These are phyloP conservation scores for Aspergillus ellipticus DNA, from an alignment of 495 filamentous ascomycete genomes.

Conservation along the genomic window DNA sequence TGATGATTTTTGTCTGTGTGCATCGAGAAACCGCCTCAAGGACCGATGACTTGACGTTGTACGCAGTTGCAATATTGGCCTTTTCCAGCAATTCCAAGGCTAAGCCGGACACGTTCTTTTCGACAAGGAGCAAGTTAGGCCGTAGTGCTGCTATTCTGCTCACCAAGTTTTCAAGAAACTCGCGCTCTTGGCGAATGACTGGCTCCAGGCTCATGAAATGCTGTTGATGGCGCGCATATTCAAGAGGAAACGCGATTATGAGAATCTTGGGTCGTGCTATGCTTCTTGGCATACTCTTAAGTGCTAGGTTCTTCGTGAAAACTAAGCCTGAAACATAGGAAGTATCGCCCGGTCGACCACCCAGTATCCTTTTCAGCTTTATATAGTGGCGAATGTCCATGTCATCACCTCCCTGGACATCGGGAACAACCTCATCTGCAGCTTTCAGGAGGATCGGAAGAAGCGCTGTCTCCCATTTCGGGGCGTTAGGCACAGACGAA, in stretches of 20 bases:
- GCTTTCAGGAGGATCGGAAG: slow-evolving; percentile 88
- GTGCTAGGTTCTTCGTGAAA: slow-evolving; percentile 92
- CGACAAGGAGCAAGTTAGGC: slow-evolving; percentile 81
- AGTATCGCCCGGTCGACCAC: slow-evolving; percentile 85
- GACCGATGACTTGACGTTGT: slow-evolving; percentile 94
- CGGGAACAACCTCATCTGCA: slow-evolving; percentile 90
- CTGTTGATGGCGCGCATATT: slow-evolving; percentile 90
- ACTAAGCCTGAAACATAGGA: slow-evolving; percentile 93
- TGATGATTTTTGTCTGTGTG: slow-evolving; percentile 84
- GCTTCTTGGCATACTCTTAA: slow-evolving; percentile 91
- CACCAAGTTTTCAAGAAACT: slow-evolving; percentile 89
- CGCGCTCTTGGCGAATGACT: slow-evolving; percentile 93
- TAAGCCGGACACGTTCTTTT: slow-evolving; percentile 85
- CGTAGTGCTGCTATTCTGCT: slow-evolving; percentile 83
- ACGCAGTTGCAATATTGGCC: slow-evolving; percentile 84
- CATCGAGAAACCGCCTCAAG: slow-evolving; percentile 92
- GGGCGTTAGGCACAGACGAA: slow-evolving; percentile 62
- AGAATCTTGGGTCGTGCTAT: slow-evolving; percentile 82
- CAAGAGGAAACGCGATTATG: slow-evolving; percentile 91
- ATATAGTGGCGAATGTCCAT: slow-evolving; percentile 99
- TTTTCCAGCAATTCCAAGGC: slow-evolving; percentile 83
- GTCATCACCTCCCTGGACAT: slow-evolving; percentile 82
- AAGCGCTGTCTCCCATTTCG: slow-evolving; percentile 85
- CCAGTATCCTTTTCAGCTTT: slow-evolving; percentile 93
- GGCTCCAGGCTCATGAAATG: slow-evolving; percentile 99